Base-by-base conservation (phyloP, 2,329 filamentous ascomycete species). In the Metarhizium brunneum region DNA sequence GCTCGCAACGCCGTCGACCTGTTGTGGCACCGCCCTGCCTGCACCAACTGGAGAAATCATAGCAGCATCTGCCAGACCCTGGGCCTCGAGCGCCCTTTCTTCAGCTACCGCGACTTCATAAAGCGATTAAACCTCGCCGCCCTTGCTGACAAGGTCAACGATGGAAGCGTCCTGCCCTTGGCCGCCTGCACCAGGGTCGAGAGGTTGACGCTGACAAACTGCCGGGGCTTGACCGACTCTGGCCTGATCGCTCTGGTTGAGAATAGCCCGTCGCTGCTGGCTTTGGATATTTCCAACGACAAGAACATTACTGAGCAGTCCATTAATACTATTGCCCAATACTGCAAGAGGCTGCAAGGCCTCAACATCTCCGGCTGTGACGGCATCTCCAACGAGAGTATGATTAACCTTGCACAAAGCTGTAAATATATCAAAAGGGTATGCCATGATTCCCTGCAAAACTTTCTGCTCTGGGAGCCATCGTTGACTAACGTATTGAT, bases 1-100 rank as follows among this genome's bases (percentile, higher is more conserved):
- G 88, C 94, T 32, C 80, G 87, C 60, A 96, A 96, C 68, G 87
- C 88, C 53, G 94, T 97, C 62, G 92, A 94, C 60, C 81, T 96
- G 61, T 79, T 99, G 25, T 99, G 94, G 94, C 92, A 96, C 70
- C 83, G 94, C 43, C 94, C 94, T 1, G 85, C 90, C 32, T 97
- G 94, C 74, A 91, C 87, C 65, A 90, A 85, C 63, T 96, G 90
- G 88, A 73, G 79, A 13, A 91, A 91, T 67, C 84, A 96, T 64
- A 78, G 84, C 64, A 86, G 77, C 61, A 94, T 99, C 62, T 92
- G 91, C 66, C 78, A 81, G 56, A 92, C 92, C 1, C 82, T 96
- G 40, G 80, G 83, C 49, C 79, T 85, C 32, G 74, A 81, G 38
- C 74, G 85, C n/a, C 87, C 89, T 62, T 92, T 88, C 71, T 99